phyloP scores from a whole-genome alignment of 345 rosid genomes.

The Eucalyptus caleyi region DNA sequence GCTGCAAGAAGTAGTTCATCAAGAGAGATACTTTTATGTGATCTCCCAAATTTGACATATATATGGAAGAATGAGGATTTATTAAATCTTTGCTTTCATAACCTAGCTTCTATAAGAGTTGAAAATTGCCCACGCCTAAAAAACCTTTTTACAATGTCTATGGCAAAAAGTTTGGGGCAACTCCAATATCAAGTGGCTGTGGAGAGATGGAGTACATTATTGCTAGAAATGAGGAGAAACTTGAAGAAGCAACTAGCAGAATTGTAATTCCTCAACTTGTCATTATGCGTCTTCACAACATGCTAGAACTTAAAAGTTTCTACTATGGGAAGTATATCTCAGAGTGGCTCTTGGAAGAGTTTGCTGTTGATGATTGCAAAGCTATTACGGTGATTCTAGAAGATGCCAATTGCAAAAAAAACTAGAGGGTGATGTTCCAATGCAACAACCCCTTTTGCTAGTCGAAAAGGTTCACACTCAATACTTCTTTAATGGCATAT shows the following conservation, averaged over 20 bases:
- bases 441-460: not conserved
- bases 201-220: not conserved
- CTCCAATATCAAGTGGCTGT: not conserved
- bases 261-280: not conserved
- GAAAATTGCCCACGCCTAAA: fast-evolving
- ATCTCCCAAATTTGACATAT: too few relatives aligned
- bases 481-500: not conserved
- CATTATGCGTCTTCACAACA: not conserved
- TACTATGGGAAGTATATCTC: not conserved
- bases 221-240: not conserved
- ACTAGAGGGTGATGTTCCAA: not conserved
- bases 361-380: not conserved
- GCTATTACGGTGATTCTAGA: not conserved
- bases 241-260: fast-evolving
- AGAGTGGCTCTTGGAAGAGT: not conserved
- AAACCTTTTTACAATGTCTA: not conserved
- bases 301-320: not conserved
- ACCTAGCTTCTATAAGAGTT: not conserved
- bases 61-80: too few relatives aligned
- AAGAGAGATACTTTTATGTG: too few relatives aligned
- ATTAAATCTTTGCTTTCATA: too few relatives aligned
- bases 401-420: not conserved
- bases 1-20: too few relatives aligned
- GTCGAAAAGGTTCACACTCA: not conserved
- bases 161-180: not conserved